Evolutionary conservation across 2,329 filamentous ascomycete species (phyloP).

Genomic region (Curvularia eragrostidis): DNA sequence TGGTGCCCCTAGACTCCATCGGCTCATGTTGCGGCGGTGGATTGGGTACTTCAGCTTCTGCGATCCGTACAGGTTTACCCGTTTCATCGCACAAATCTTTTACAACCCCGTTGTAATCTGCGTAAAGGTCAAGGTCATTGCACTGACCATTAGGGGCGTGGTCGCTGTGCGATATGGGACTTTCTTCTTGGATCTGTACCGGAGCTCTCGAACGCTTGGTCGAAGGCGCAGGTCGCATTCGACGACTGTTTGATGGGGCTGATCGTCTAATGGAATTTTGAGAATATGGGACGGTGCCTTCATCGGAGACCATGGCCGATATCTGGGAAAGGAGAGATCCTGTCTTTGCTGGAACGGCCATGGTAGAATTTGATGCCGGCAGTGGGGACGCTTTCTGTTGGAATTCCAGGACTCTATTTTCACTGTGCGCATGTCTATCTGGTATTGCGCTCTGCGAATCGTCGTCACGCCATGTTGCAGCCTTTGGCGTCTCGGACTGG

Average conservation of each 20-base stretch:
- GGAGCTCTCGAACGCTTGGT: constrained; percentile 27
- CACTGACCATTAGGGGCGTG: constrained; percentile 26
- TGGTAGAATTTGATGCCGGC: constrained; percentile 18
- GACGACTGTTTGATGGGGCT: constrained; percentile 39
- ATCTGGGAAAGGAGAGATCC: constrained; percentile 48
- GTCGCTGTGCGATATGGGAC: constrained; percentile 21
- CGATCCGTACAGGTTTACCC: constrained; percentile 39
- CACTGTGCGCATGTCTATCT: constrained; percentile 23
- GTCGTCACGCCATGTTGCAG: constrained; percentile 22
- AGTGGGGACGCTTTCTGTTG: constrained; percentile 23
- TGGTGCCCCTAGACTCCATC: constrained; percentile 6
- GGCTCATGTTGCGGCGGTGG: constrained; percentile 16
- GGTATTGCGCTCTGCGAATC: constrained; percentile 14
- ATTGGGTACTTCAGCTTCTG: constrained; percentile 14
- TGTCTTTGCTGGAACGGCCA: constrained; percentile 37
- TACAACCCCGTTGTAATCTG: constrained; percentile 48
- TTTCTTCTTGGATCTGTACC: constrained; percentile 36
- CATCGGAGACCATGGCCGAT: constrained; percentile 46
- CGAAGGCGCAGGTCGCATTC: constrained; percentile 34
- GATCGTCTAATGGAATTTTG: constrained; percentile 40
- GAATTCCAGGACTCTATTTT: constrained; percentile 17
- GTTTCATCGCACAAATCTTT: constrained; percentile 42
- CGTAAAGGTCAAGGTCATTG: constrained; percentile 47
- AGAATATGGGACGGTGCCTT: constrained; percentile 36
- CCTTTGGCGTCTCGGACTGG: constrained; percentile 24